Percentiles rank a stretch among this genome's conserved stretches.
Evolutionary conservation across 1,284 basidiomycete species (phyloP).

Genomic region (Apiotrichum domesticum): DNA sequence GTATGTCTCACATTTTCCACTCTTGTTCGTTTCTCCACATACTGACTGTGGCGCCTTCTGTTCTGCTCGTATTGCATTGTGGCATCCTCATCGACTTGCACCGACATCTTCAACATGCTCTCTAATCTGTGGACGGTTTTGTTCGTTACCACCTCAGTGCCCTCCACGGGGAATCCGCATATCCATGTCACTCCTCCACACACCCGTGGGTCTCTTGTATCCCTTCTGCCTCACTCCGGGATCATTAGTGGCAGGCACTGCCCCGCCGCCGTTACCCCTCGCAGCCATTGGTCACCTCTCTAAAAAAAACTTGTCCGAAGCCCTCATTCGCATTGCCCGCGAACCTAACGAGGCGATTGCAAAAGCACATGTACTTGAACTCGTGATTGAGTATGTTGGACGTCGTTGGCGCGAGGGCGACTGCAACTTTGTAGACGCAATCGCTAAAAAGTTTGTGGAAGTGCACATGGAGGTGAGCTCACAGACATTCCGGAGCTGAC

Average conservation of each 20-base stretch:
- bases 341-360: neutral
- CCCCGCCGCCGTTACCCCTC: slow-evolving; percentile 10
- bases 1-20: slow-evolving; percentile 5
- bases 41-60: no score
- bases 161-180: slow-evolving; percentile 2
- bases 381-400: slow-evolving; percentile 33
- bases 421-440: slow-evolving; percentile 22
- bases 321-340: slow-evolving; percentile 18
- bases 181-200: slow-evolving; percentile 6
- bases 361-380: slow-evolving; percentile 15
- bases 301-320: slow-evolving; percentile 25
- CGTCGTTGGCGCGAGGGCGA: slow-evolving; percentile 21
- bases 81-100: no score
- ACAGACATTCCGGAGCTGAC: slow-evolving; percentile 6
- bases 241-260: neutral
- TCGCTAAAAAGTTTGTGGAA: slow-evolving; percentile 38
- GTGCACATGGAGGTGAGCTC: slow-evolving; percentile 33
- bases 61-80: no score
- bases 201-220: slow-evolving; percentile 14
- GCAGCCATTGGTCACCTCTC: slow-evolving; percentile 15
- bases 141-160: neutral
- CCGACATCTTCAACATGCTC: no score
- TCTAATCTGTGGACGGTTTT: neutral
- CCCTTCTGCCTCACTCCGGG: slow-evolving; percentile 22
- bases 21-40: no score